These are phyloP conservation scores for Penicillium hordei DNA, from an alignment of 2,329 filamentous ascomycete species.

Conservation along the genomic window DNA sequence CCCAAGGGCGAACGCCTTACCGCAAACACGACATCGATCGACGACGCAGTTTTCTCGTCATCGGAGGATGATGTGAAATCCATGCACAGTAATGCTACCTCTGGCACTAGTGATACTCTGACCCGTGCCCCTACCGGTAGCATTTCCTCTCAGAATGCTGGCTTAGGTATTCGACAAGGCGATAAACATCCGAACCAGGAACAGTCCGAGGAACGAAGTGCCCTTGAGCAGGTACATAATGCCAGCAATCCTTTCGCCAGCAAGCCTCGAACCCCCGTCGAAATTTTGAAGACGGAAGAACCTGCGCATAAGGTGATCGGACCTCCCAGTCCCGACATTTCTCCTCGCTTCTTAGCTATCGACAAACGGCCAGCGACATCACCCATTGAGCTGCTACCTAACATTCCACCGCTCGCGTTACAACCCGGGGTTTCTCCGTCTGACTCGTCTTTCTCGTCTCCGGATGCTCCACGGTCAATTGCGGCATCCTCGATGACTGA, in stretches of 20 bases:
- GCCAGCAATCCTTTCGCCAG: slow-evolving; percentile 23
- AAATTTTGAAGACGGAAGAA: slow-evolving; percentile 34
- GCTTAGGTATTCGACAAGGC: slow-evolving; percentile 32
- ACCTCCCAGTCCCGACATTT: slow-evolving; percentile 37
- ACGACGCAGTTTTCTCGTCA: slow-evolving; percentile 11
- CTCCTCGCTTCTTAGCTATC: slow-evolving; percentile 37
- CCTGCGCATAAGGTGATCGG: slow-evolving; percentile 23
- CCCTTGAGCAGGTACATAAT: slow-evolving; percentile 17
- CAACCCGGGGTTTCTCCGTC: slow-evolving; percentile 39
- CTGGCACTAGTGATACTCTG: slow-evolving; percentile 23
- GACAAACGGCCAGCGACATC: slow-evolving; percentile 46
- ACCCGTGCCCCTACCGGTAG: slow-evolving; percentile 21
- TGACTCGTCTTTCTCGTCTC: slow-evolving; percentile 48
- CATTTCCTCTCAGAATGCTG: slow-evolving; percentile 18
- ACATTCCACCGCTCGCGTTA: slow-evolving; percentile 42
- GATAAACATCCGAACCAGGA: slow-evolving; percentile 7
- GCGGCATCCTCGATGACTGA: slow-evolving; percentile 46
- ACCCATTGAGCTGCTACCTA: slow-evolving; percentile 41
- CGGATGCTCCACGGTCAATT: slow-evolving; percentile 44
- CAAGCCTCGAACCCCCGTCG: slow-evolving; percentile 30
- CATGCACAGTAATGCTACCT: slow-evolving; percentile 26
- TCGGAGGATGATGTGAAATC: slow-evolving; percentile 24
- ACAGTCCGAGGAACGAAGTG: slow-evolving; percentile 5
- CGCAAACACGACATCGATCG: slow-evolving; percentile 2
- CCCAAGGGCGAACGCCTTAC: slow-evolving; percentile 20